Base-by-base conservation (phyloP, 2,329 filamentous ascomycete genomes). In the Chaetoscypha palmicola region DNA sequence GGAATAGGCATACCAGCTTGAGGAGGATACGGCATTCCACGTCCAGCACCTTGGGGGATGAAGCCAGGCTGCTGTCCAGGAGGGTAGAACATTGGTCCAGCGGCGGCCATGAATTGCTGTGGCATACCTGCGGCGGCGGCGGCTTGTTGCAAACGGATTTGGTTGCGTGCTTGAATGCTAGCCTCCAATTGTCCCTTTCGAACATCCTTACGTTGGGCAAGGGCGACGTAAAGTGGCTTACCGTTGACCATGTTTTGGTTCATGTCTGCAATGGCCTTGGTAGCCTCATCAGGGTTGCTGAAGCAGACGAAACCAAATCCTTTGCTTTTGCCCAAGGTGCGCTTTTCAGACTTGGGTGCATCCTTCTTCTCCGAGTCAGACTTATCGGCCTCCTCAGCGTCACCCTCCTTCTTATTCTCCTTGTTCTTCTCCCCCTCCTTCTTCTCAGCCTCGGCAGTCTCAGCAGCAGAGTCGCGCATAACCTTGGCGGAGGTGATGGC, bases 261-360 rank as follows among this genome's bases (percentile, higher is more conserved):
- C 88, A 97, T 96, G 70, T 98, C 92, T 49, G 90, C 89, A 54
- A 98, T 91, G 54, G 92, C 92, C 81, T 97, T 97, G 72, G 91
- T 96, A 55, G 92, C 92, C 68, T 98, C 92, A 62, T 98, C 92
- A 49, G 92, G 90, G 77, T 94, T 97, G 79, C 86, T 92, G 76
- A 98, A 98, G 85, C 92, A 98, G 64, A 98, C 92, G 68, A 98
- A 98, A 61, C 92, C 92, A 66, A 98, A 98, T 66, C 92, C 92
- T 78, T 97, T 98, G 83, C 89, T 95, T 86, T 97, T 97, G 67
- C 92, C 92, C 49, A 94, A 77, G 45, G 70, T 66, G 38, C 72
- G 66, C 52, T 73, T 68, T 50, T 68, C 63, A 46, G 73, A 57
- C 67, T 81, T 79, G 63, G 79, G 72, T 26, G 79, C 74, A 41